phyloP scores from a whole-genome alignment of 306 rosid genomes.

The Quercus parvula region DNA sequence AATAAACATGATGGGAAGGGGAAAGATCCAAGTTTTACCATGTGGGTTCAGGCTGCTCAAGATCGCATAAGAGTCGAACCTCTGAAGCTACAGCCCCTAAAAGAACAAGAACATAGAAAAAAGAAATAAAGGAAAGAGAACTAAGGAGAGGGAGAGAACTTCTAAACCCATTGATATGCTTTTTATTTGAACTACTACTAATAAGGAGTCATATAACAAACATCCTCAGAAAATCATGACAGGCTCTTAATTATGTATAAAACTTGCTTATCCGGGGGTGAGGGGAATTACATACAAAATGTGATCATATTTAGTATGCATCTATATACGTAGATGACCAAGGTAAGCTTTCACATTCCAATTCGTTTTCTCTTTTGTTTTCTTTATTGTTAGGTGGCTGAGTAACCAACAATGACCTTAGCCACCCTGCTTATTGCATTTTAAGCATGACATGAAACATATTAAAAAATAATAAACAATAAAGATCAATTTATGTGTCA shows the following conservation, averaged over 20 bases:
- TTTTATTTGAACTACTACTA: background rate
- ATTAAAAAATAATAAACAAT: background rate
- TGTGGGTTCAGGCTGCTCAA: slow-evolving; percentile 80
- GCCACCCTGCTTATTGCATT: too few species aligned
- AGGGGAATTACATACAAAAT: background rate
- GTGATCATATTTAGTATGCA: background rate
- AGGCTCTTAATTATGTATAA: background rate
- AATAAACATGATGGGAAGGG: background rate
- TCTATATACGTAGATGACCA: background rate
- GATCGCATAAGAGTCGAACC: slow-evolving; percentile 79
- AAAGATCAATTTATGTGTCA: background rate
- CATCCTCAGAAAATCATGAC: background rate
- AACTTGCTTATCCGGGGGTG: background rate
- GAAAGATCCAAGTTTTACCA: slow-evolving; percentile 44
- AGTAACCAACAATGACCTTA: background rate
- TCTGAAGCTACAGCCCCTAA: slow-evolving; percentile 74
- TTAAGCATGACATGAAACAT: background rate
- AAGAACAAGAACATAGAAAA: slow-evolving; percentile 11
- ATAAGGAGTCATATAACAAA: background rate
- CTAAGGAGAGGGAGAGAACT: background rate
- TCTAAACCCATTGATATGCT: background rate
- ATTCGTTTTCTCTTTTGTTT: background rate
- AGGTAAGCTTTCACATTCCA: background rate
- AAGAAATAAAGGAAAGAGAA: background rate
- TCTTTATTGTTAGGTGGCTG: background rate